Conservation (phyloP, 2,329 filamentous ascomycete species). For the Monilinia vaccinii-corymbosi region DNA sequence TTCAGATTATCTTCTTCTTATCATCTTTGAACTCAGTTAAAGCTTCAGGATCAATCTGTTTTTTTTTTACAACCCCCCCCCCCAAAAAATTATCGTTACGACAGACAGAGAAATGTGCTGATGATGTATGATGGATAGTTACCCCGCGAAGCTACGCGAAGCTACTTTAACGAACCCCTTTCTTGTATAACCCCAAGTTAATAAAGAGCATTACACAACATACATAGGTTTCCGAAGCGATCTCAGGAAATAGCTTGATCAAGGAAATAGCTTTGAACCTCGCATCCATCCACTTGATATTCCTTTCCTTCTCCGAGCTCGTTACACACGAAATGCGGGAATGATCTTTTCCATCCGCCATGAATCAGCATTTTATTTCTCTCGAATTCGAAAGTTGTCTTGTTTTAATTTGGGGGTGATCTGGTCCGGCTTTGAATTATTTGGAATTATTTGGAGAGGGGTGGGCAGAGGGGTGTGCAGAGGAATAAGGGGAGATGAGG, state of each 20-base stretch:
- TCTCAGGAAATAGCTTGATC: constrained; percentile 47
- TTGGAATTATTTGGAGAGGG: constrained; percentile 43
- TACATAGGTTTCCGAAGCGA: constrained; percentile 46
- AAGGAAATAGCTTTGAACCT: constrained; percentile 56
- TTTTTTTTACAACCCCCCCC: background rate
- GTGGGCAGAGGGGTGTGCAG: no score
- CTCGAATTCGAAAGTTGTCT: constrained; percentile 44
- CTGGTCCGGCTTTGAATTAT: no score
- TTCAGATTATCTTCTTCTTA: background rate
- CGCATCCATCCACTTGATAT: constrained; percentile 50
- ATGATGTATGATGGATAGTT: constrained; percentile 43
- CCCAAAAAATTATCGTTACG: background rate
- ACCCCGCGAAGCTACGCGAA: constrained; percentile 45
- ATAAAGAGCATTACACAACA: background rate
- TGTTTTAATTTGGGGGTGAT: constrained; percentile 44
- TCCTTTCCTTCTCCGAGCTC: constrained; percentile 55
- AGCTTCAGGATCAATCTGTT: background rate
- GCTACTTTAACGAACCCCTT: constrained; percentile 26
- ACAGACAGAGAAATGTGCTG: constrained; percentile 29
- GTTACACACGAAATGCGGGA: constrained; percentile 52
- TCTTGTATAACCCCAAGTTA: background rate
- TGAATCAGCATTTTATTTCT: constrained; percentile 39
- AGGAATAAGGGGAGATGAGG: constrained; percentile 42
- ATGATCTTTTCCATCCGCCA: constrained; percentile 43
- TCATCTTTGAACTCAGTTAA: background rate